A percentile compares a stretch with the other conserved stretches of the same genome.
Conservation (phyloP, 768 basidiomycete genomes). For the Mycena capillaripes region DNA sequence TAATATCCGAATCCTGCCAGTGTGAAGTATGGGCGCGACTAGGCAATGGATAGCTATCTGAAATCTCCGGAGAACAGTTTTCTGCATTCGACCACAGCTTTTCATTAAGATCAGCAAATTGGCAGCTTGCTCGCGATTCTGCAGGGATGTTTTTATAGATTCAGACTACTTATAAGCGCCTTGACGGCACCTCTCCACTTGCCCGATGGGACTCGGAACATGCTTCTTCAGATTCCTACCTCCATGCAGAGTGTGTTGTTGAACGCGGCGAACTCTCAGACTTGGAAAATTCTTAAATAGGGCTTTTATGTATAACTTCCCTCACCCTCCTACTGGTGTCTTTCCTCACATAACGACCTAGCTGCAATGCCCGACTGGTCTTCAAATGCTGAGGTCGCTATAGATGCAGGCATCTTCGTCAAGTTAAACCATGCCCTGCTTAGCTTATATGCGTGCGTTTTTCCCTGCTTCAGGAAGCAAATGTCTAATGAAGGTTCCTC, state of each 20-base stretch:
- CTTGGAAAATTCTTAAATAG: conserved; percentile 10
- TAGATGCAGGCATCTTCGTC: conserved; percentile 59
- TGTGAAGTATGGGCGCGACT: too few species aligned
- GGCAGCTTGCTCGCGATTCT: not conserved
- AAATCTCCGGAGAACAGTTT: too few species aligned
- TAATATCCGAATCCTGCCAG: not conserved
- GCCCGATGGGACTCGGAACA: conserved; percentile 13
- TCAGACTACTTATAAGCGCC: conserved; percentile 22
- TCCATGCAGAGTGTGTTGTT: conserved; percentile 18
- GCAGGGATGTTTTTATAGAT: not conserved
- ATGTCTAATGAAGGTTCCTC: conserved; percentile 4
- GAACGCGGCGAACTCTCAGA: conserved; percentile 1
- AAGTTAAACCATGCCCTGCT: conserved; percentile 74
- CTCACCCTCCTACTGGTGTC: conserved; percentile 15
- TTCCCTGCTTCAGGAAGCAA: conserved; percentile 2
- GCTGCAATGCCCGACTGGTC: conserved; percentile 68
- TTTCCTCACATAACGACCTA: conserved; percentile 20
- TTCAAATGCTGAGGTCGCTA: conserved; percentile 59
- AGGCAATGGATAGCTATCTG: too few species aligned
- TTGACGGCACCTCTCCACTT: conserved; percentile 26
- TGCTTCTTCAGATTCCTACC: conserved; percentile 16
- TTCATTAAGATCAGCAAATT: too few species aligned
- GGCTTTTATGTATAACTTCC: not conserved
- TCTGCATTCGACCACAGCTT: not conserved
- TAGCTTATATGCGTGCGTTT: conserved; percentile 66